Percentiles rank a stretch among this genome's conserved stretches.
Conservation (phyloP, 345 rosid genomes). For the Populus davidiana region DNA sequence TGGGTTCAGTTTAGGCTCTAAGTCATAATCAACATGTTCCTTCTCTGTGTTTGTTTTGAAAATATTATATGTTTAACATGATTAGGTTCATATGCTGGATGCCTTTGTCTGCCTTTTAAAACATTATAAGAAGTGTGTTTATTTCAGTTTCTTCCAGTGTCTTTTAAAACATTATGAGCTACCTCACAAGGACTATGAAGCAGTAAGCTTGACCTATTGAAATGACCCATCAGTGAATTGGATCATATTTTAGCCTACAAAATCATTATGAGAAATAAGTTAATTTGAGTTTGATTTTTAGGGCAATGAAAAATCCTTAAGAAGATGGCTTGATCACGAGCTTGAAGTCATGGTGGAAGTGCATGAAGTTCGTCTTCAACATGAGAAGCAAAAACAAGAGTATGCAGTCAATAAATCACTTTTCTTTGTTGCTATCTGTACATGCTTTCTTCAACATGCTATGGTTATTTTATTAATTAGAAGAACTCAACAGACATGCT, state of each 20-base stretch:
- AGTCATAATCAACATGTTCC: conserved; percentile 15
- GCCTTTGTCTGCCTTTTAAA: conserved; percentile 2
- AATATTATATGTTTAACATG: neutral
- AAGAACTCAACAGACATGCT: conserved; percentile 58
- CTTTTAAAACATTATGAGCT: too few species aligned
- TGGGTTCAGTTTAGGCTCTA: conserved; percentile 10
- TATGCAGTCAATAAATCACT: conserved; percentile 36
- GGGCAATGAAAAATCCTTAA: conserved; percentile 88
- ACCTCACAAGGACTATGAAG: neutral
- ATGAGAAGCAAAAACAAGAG: conserved; percentile 98
- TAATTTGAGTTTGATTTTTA: conserved; percentile 21
- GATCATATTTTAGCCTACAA: neutral
- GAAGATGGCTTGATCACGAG: conserved; percentile 94
- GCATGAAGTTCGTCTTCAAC: conserved; percentile 95
- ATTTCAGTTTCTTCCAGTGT: too few species aligned
- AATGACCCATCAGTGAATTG: neutral
- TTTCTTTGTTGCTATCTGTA: neutral
- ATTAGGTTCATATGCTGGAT: neutral
- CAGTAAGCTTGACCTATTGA: conserved; percentile 1
- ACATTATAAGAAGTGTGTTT: neutral
- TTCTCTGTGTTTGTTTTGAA: conserved; percentile 7
- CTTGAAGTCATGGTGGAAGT: conserved; percentile 98
- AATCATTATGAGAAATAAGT: neutral
- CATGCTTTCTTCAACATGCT: neutral
- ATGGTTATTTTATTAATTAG: conserved; percentile 5